Evolutionary conservation across 2,329 filamentous ascomycete genomes (phyloP).

Genomic region (Aspergillus tamarii): DNA sequence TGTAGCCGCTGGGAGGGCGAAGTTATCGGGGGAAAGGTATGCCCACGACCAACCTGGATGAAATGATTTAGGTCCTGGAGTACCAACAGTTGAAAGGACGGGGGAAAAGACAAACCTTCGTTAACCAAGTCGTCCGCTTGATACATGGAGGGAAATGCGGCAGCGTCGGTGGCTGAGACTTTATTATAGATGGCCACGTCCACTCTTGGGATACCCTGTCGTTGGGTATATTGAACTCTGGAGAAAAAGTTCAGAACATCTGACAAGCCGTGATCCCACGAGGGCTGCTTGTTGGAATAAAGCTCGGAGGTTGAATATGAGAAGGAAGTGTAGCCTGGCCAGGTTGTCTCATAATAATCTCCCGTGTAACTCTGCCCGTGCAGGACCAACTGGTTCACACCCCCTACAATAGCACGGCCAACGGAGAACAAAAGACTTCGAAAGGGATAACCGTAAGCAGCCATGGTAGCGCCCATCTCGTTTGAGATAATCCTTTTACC

Average conservation of each 20-base stretch:
- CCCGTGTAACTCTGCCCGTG: conserved; percentile 50
- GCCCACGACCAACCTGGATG: too few species aligned
- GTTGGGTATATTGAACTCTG: conserved; percentile 18
- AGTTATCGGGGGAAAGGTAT: conserved; percentile 51
- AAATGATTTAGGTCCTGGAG: too few species aligned
- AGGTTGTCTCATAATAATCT: conserved; percentile 50
- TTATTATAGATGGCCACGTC: conserved; percentile 49
- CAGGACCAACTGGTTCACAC: conserved; percentile 49
- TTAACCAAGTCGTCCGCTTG: too few species aligned
- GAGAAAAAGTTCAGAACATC: conserved; percentile 20
- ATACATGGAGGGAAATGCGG: neutral
- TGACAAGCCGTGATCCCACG: conserved; percentile 19
- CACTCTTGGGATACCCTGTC: conserved; percentile 41
- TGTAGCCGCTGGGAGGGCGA: conserved; percentile 41
- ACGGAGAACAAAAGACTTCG: conserved; percentile 38
- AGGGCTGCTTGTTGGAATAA: conserved; percentile 23
- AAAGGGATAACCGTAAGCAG: conserved; percentile 31
- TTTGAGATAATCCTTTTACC: conserved; percentile 43
- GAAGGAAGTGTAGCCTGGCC: conserved; percentile 53
- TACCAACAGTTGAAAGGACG: too few species aligned
- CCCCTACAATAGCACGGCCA: conserved; percentile 45
- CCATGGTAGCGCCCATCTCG: conserved; percentile 38
- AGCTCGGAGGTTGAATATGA: conserved; percentile 44
- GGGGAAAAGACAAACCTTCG: too few species aligned
- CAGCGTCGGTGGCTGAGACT: conserved; percentile 17